A percentile compares a stretch with the other conserved stretches of the same genome.
These are phyloP conservation scores for Clavispora vitiphila DNA, from an alignment of 805 yeast genomes.

Conservation along the genomic window DNA sequence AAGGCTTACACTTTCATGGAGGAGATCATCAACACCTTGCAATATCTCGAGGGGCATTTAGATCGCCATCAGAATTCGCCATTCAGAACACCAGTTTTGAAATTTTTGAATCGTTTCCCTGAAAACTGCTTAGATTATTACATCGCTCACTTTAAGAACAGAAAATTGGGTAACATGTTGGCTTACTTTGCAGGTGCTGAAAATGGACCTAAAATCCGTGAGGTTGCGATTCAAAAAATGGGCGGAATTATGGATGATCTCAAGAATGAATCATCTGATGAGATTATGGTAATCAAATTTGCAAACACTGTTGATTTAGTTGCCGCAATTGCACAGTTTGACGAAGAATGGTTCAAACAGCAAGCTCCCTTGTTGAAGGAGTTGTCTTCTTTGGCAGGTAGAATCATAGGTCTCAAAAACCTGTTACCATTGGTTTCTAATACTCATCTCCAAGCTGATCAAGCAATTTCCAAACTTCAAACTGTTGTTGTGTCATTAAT, in stretches of 20 bases:
- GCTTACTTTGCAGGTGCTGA: conserved; percentile 58
- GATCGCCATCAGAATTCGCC: conserved; percentile 86
- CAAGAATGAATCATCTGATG: conserved; percentile 45
- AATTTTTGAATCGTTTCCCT: conserved; percentile 78
- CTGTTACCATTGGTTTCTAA: conserved; percentile 45
- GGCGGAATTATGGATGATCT: conserved; percentile 43
- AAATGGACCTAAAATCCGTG: conserved; percentile 54
- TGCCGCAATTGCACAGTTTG: conserved; percentile 45
- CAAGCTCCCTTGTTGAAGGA: conserved; percentile 44
- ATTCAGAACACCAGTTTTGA: conserved; percentile 85
- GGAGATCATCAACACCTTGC: conserved; percentile 71
- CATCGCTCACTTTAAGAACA: conserved; percentile 55
- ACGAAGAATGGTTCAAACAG: conserved; percentile 52
- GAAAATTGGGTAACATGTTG: conserved; percentile 61
- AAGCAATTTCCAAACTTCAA: conserved; percentile 63
- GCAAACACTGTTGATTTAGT: conserved; percentile 70
- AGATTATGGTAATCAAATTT: conserved; percentile 56
- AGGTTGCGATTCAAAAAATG: conserved; percentile 50
- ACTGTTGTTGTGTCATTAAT: conserved; percentile 25
- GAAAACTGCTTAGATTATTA: conserved; percentile 69
- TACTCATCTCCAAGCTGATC: conserved; percentile 65
- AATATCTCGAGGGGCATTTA: conserved; percentile 73
- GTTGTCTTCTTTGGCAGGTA: conserved; percentile 40
- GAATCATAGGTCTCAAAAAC: conserved; percentile 36
- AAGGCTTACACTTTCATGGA: conserved; percentile 90